Evolutionary conservation across 1,284 basidiomycete genomes (phyloP), one percentile per base, ranked within the genome.

Genomic region (Boletus semigastroideus): DNA sequence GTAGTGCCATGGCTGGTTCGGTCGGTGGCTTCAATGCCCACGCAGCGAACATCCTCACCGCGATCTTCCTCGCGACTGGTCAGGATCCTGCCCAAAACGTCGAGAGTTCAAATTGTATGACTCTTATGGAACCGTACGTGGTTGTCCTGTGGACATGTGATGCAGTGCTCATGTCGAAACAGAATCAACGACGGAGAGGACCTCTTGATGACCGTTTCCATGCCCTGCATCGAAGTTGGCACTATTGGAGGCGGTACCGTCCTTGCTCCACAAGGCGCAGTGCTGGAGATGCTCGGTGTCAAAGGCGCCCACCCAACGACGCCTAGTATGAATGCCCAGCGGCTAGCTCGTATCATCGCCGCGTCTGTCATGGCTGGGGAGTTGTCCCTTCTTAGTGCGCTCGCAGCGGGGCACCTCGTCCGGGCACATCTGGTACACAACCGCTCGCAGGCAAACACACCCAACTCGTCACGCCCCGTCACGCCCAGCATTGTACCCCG

Each of bases 31-130:
- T 98, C 78, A 99, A 99, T 72, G 97, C 97, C 6, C 97, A 99
- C 72, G 95, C 96, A 6, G 91, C 94, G 58, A 99, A 99, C 72
- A 99, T 98, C 63, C 76, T 99, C 54, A 98, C 97, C 42, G 94
- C 97, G 8, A 79, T 99, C 59, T 99, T 90, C 78, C 77, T 99
- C 55, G 97, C 97, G 17, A 96, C 94, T 42, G 97, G 97, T 20
- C 97, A 99, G 75, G 97, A 99, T 67, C 97, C 97, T 3, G 97
- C 97, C 16, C 96, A 99, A 77, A 98, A 98, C 71, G 96, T 99
- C 22, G 97, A 98, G 77, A 95, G 92, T 57, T 96, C 94, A 48
- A 96, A 93, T 70, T 99, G 97, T 73, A 98, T 99, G 78, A 99
- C 95, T 8, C 75, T 97, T 46, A 98, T 98, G 95, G 97, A 99